phyloP scores from a whole-genome alignment of 805 yeast species.

The Komagataella ulmi region DNA sequence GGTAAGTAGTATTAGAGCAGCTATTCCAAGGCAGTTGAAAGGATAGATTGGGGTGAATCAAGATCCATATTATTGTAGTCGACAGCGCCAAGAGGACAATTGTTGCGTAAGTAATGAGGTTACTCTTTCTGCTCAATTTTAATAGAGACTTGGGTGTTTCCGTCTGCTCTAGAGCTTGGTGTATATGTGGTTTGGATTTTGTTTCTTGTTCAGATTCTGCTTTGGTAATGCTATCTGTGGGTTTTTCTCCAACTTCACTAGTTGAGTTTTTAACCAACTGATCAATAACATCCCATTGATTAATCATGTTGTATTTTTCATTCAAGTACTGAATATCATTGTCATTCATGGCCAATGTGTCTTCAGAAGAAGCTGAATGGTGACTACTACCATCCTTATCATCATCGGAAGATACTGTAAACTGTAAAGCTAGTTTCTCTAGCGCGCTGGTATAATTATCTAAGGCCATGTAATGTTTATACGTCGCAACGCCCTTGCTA shows the following conservation, averaged over 20 bases:
- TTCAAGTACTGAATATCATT: neutral
- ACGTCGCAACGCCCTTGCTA: neutral
- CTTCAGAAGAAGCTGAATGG: neutral
- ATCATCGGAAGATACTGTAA: neutral
- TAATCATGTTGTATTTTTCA: neutral
- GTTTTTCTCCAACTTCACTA: neutral
- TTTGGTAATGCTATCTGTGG: neutral
- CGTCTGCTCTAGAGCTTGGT: neutral
- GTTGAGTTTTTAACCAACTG: neutral
- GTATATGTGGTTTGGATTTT: neutral
- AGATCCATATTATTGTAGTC: neutral
- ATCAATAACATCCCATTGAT: neutral
- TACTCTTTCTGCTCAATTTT: neutral
- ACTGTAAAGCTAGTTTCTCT: neutral
- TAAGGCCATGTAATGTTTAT: neutral
- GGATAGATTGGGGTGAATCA: neutral
- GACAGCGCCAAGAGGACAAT: neutral
- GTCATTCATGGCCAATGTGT: neutral
- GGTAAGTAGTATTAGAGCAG: neutral
- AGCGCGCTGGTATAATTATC: neutral
- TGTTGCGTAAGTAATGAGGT: neutral
- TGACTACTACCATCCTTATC: neutral
- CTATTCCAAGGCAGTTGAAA: neutral
- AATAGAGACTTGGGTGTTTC: neutral
- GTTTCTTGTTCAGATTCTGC: neutral